Base-by-base conservation (phyloP, 768 basidiomycete genomes). In the Lanmaoa rubissima region DNA sequence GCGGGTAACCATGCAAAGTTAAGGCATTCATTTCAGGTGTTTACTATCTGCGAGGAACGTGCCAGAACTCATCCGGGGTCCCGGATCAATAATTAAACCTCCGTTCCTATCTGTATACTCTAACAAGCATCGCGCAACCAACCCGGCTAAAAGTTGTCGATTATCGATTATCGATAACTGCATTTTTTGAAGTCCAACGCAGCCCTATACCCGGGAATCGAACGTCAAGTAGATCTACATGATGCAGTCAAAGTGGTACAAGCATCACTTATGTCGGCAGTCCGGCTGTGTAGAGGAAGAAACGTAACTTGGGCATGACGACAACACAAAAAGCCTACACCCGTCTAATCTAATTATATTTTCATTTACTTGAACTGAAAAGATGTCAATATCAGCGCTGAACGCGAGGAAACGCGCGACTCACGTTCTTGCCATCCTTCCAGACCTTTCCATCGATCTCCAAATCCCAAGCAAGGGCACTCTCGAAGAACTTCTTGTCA, bases 401-500 rank as follows among this genome's bases (percentile, higher is more conserved):
- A n/a, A 49, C 19, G 16, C 12, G 31, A 45, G 26, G 40, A 45
- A 53, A 41, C 31, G 46, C n/a, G 53, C 26, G 16, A 83, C 91
- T 78, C 71, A 92, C 88, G 72, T 86, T 89, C 81, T 92, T 92
- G 62, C 91, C 91, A 76, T 95, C 94, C 48, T 76, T 86, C 92
- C 92, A 97, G 72, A 83, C 82, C 83, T 92, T 94, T 32, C 88
- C 96, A 62, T 87, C 86, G 54, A 97, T 65, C 75, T 88, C 85
- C 58, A 96, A 75, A 77, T 96, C 94, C 96, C 96, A 98, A 47
- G 94, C 91, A 64, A 96, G 83, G 26, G 90, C 91, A 63, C 80
- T 89, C 80, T 94, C 92, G 69, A 98, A 94, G 84, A 90, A 95
- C 58, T 79, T 79, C 80, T 94, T 94, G 66, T 98, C 88, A 17